Evolutionary conservation across 176 grass and related monocot genomes (phyloP).

Genomic region (Oryza punctata): DNA sequence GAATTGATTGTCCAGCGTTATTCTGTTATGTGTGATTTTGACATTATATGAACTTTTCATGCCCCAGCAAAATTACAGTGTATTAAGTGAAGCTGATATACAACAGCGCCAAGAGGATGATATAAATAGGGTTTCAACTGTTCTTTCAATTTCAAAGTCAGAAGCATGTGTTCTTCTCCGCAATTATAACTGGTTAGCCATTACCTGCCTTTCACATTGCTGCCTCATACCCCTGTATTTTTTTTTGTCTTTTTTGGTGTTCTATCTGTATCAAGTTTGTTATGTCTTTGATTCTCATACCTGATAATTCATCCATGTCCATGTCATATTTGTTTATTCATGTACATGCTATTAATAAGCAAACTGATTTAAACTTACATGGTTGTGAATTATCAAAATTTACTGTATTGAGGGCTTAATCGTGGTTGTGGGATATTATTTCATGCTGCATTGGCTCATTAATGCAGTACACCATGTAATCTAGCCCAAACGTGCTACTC

Average conservation of each 20-base stretch:
- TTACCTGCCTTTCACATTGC: background rate
- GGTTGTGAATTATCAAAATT: background rate
- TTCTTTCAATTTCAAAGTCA: conserved; percentile 83
- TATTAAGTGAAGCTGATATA: conserved; percentile 86
- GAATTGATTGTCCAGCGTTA: background rate
- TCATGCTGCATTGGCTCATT: conserved; percentile 20
- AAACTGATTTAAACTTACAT: background rate
- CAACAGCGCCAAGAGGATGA: conserved; percentile 84
- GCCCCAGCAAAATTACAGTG: conserved; percentile 86
- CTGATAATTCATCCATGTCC: background rate
- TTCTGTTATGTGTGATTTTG: background rate
- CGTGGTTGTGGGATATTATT: conserved; percentile 3
- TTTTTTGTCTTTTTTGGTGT: background rate
- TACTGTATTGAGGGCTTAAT: background rate
- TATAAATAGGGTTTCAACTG: conserved; percentile 93
- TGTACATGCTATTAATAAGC: background rate
- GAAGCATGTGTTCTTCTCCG: conserved; percentile 92
- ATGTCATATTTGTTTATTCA: background rate
- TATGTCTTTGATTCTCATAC: background rate
- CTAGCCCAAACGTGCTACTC: background rate
- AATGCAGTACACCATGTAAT: background rate
- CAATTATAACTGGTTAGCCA: conserved; percentile 70
- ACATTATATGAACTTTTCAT: conserved; percentile 26
- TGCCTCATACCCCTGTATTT: background rate
- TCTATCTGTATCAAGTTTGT: background rate